Conservation (phyloP, 805 yeast genomes). For the Candida saitoana region DNA sequence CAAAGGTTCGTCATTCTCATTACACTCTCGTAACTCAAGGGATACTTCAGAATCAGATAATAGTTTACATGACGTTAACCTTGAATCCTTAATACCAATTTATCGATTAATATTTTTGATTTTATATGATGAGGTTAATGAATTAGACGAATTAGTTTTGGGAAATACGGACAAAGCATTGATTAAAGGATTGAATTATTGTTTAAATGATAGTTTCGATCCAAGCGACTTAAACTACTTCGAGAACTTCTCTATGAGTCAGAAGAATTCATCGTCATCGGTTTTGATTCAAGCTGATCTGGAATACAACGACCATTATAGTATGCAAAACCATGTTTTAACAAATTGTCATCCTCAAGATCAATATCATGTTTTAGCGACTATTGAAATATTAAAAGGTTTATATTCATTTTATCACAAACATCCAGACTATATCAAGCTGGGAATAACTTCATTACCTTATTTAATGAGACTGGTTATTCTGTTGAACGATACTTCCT, state of each 20-base stretch:
- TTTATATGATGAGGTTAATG: constrained; percentile 18
- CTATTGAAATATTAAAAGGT: constrained; percentile 22
- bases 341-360: constrained; percentile 2
- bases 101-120: constrained; percentile 23
- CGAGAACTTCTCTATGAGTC: not conserved
- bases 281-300: constrained; percentile 1
- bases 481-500: not conserved
- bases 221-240: not conserved
- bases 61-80: constrained; percentile 5
- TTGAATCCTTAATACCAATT: constrained; percentile 16
- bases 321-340: constrained; percentile 2
- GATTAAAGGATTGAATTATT: constrained; percentile 13
- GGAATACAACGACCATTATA: constrained; percentile 3
- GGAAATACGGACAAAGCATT: constrained; percentile 12
- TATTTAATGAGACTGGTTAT: constrained; percentile 4
- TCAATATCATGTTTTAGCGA: constrained; percentile 9
- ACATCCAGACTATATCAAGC: constrained; percentile 6
- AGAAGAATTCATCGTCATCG: not conserved
- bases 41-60: not conserved
- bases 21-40: not conserved
- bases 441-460: not conserved
- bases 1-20: not conserved
- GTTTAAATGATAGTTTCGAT: constrained; percentile 5
- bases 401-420: constrained; percentile 23
- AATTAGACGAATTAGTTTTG: constrained; percentile 6